A percentile compares a stretch with the other conserved stretches of the same genome.
Evolutionary conservation across 768 basidiomycete genomes (phyloP).

Genomic region (Tricholoma bakamatsutake): DNA sequence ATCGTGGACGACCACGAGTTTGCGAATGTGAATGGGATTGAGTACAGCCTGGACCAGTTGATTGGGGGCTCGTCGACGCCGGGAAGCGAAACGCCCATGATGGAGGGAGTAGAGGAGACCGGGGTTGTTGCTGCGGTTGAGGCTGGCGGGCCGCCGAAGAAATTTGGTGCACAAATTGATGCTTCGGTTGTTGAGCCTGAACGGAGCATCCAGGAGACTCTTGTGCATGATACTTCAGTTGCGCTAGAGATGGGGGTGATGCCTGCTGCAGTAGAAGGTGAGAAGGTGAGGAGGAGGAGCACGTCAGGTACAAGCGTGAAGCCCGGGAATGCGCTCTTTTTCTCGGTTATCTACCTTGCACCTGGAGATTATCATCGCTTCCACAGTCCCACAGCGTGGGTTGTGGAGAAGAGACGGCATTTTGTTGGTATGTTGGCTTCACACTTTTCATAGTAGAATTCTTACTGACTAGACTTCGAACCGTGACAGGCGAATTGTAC

Average conservation of each 20-base stretch:
- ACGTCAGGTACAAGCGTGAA: conserved; percentile 46
- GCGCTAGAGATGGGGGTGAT: conserved; percentile 65
- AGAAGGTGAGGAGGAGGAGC: conserved; percentile 22
- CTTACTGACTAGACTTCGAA: neutral
- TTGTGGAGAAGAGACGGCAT: conserved; percentile 92
- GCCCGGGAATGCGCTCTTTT: conserved; percentile 82
- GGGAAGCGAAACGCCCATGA: conserved; percentile 29
- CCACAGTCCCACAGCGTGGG: conserved; percentile 95
- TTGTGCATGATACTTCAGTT: conserved; percentile 66
- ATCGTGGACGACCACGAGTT: conserved; percentile 84
- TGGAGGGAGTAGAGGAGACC: neutral
- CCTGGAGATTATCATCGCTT: conserved; percentile 99
- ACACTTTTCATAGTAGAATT: neutral
- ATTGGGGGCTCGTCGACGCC: conserved; percentile 55
- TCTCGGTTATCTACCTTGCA: conserved; percentile 94
- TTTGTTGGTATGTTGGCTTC: conserved; percentile 69
- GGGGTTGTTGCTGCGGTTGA: conserved; percentile 10
- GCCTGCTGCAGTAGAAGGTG: conserved; percentile 22
- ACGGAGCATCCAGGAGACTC: conserved; percentile 44
- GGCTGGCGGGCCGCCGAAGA: conserved; percentile 29
- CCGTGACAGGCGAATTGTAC: conserved; percentile 74
- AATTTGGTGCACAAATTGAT: conserved; percentile 66
- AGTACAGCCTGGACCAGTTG: conserved; percentile 89
- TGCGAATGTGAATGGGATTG: conserved; percentile 95
- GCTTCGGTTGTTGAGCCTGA: conserved; percentile 66